Percentiles rank a stretch among this genome's conserved stretches.
Evolutionary conservation across 345 rosid species (phyloP).

Genomic region (Firmiana major): DNA sequence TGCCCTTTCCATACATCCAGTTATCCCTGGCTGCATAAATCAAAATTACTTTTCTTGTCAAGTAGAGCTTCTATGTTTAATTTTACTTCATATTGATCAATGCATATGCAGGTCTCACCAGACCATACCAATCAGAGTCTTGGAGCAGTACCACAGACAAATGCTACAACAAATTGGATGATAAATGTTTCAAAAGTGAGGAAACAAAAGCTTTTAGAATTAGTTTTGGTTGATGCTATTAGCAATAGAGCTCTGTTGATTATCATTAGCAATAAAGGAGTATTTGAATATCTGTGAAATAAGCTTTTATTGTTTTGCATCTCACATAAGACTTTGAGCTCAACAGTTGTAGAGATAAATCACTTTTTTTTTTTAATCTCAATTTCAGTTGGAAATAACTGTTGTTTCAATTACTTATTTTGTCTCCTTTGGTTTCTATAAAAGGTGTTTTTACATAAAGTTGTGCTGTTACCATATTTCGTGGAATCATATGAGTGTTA

Average conservation of each 20-base stretch:
- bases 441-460: not conserved
- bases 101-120: conserved; percentile 20
- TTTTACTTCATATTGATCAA: conserved; percentile 8
- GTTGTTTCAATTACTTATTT: too few relatives aligned
- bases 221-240: not conserved
- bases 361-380: not conserved
- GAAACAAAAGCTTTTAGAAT: not conserved
- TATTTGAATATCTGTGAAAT: not conserved
- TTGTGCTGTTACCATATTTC: not conserved
- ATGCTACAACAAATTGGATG: conserved; percentile 20
- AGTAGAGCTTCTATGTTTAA: not conserved
- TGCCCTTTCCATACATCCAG: not conserved
- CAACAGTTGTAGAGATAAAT: not conserved
- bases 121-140: conserved; percentile 16
- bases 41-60: not conserved
- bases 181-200: conserved; percentile 34
- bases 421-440: too few relatives aligned
- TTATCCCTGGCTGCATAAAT: not conserved
- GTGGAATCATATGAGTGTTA: too few relatives aligned
- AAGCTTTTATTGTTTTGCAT: not conserved
- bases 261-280: not conserved
- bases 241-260: not conserved
- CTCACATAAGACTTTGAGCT: not conserved
- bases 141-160: conserved; percentile 23
- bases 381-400: too few relatives aligned